Percentiles rank a stretch among this genome's conserved stretches.
Conservation (phyloP, 805 yeast species). For the Suhomyces sp. region DNA sequence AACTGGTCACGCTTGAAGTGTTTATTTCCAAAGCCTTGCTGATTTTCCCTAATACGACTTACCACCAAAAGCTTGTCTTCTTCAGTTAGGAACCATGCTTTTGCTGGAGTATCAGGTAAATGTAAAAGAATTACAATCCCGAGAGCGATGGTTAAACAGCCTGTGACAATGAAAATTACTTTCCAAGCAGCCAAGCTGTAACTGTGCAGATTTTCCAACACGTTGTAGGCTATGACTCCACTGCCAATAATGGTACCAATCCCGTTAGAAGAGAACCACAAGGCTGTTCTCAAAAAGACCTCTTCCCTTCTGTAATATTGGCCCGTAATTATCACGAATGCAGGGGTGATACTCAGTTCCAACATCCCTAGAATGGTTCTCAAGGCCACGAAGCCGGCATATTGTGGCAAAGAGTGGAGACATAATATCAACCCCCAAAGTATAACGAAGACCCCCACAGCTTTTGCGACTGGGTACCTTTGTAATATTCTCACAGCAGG, state of each 20-base stretch:
- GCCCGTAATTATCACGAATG: slow-evolving; percentile 34
- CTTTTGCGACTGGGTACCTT: slow-evolving; percentile 53
- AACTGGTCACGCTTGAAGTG: slow-evolving; percentile 37
- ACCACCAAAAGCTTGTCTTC: slow-evolving; percentile 38
- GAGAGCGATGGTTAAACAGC: slow-evolving; percentile 51
- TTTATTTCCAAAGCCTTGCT: slow-evolving; percentile 43
- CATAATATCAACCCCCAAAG: slow-evolving; percentile 61
- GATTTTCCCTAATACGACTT: slow-evolving; percentile 47
- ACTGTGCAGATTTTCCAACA: slow-evolving; percentile 29
- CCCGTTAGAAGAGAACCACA: slow-evolving; percentile 38
- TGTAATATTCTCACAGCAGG: slow-evolving; percentile 50
- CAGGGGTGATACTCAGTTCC: slow-evolving; percentile 41
- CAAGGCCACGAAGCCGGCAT: slow-evolving; percentile 38
- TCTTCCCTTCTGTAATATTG: slow-evolving; percentile 36
- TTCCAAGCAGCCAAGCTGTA: slow-evolving; percentile 57
- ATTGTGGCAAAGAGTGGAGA: slow-evolving; percentile 50
- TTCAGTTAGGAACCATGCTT: slow-evolving; percentile 23
- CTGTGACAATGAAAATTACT: slow-evolving; percentile 55
- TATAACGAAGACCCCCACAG: slow-evolving; percentile 47
- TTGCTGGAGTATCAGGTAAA: slow-evolving; percentile 54
- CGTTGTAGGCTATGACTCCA: slow-evolving; percentile 48
- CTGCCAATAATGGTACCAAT: slow-evolving; percentile 43
- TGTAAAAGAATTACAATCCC: slow-evolving; percentile 48
- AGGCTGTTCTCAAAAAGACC: slow-evolving; percentile 31
- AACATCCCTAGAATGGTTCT: slow-evolving; percentile 39